Evolutionary conservation across 1,139 yeast species (phyloP).

Genomic region (Arxiozyma bovina): DNA sequence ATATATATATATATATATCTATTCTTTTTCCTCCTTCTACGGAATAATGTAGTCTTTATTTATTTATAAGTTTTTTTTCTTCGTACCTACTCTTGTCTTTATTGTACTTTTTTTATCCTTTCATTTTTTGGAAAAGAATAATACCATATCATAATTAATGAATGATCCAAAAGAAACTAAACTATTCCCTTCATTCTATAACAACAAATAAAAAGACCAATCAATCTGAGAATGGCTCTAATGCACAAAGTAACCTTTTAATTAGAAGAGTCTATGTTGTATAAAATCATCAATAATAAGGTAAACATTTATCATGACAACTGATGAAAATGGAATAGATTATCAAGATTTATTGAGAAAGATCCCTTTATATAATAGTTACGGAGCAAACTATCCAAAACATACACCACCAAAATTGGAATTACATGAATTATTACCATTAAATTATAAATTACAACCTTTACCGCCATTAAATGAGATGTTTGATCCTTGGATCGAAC

Average conservation of each 20-base stretch:
- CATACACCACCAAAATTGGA: conserved; percentile 10
- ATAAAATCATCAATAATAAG: background rate
- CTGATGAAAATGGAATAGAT: conserved; percentile 1
- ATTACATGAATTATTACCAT: conserved; percentile 12
- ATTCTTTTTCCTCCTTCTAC: background rate
- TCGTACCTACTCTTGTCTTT: background rate
- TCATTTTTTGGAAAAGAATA: background rate
- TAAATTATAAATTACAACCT: conserved; percentile 11
- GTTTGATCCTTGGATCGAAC: conserved; percentile 26
- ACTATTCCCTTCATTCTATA: background rate
- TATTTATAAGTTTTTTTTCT: too few species aligned
- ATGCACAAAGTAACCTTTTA: too few species aligned
- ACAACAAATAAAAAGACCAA: too few species aligned
- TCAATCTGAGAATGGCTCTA: background rate
- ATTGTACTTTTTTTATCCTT: background rate
- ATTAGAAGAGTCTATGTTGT: background rate
- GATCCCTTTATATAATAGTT: conserved; percentile 20
- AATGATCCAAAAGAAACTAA: background rate
- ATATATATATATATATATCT: background rate
- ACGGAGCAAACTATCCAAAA: conserved; percentile 19
- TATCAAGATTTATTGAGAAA: conserved; percentile 18
- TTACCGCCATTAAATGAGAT: conserved; percentile 17
- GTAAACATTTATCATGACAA: background rate
- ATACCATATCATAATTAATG: background rate
- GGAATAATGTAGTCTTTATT: too few species aligned